phyloP scores from a whole-genome alignment of 164 flowering plant genomes.

The Tinospora cordifolia region DNA sequence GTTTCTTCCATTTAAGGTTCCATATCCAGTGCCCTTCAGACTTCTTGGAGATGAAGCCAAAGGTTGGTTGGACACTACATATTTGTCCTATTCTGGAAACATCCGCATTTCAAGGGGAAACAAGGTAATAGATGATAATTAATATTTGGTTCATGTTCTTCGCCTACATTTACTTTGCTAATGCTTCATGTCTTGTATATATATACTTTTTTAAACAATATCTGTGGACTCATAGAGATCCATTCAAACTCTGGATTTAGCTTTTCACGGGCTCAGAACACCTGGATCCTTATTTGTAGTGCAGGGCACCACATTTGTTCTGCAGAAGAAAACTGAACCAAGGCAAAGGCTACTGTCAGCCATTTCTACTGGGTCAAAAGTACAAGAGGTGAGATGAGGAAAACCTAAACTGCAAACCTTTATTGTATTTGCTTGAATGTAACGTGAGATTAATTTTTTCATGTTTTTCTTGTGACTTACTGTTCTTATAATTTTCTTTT shows the following conservation, averaged over 20 bases:
- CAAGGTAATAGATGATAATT: slow-evolving; percentile 44
- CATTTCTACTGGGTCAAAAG: slow-evolving; percentile 48
- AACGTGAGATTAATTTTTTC: background rate
- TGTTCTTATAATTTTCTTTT: background rate
- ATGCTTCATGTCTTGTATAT: background rate
- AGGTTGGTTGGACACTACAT: slow-evolving; percentile 95
- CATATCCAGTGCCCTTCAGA: slow-evolving; percentile 92
- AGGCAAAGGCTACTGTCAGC: slow-evolving; percentile 69
- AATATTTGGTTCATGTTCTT: background rate
- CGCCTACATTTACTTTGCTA: background rate
- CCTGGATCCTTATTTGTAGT: slow-evolving; percentile 44
- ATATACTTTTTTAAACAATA: background rate
- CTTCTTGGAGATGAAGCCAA: slow-evolving; percentile 98
- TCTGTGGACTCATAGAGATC: background rate
- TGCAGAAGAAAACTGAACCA: slow-evolving; percentile 79
- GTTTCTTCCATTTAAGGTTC: slow-evolving; percentile 90
- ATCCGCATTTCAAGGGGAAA: slow-evolving; percentile 91
- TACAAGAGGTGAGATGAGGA: slow-evolving; percentile 42
- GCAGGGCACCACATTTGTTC: slow-evolving; percentile 99
- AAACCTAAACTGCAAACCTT: background rate
- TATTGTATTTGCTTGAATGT: background rate
- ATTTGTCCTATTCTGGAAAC: slow-evolving; percentile 75
- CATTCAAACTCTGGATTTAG: background rate
- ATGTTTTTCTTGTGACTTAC: background rate
- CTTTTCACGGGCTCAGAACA: slow-evolving; percentile 19